Conservation (phyloP, 2,329 filamentous ascomycete species). For the Ophiostoma tasmaniense region DNA sequence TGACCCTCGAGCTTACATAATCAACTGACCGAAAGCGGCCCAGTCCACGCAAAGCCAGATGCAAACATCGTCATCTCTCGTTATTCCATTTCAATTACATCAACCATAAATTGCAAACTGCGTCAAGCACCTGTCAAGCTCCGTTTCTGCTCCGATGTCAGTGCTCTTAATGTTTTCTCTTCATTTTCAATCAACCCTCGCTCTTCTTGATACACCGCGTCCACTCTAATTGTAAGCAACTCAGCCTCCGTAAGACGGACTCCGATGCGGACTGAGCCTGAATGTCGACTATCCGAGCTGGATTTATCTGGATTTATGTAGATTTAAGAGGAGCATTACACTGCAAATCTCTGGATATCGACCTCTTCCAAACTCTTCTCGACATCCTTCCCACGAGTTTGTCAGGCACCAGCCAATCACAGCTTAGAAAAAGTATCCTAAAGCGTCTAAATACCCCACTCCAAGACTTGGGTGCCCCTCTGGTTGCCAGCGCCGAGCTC, state of each 20-base stretch:
- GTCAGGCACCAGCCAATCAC: constrained; percentile 4
- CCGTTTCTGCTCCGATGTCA: constrained; percentile 2
- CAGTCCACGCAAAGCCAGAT: not conserved
- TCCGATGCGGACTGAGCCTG: not conserved
- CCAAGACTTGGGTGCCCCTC: not conserved
- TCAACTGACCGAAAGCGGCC: not conserved
- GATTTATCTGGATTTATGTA: not conserved
- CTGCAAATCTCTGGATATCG: not conserved
- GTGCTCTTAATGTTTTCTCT: not conserved
- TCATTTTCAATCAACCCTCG: not conserved
- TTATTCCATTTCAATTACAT: not conserved
- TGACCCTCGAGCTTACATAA: not conserved
- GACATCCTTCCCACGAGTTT: not conserved
- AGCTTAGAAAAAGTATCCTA: not conserved
- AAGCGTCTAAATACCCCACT: not conserved
- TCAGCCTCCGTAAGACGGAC: not conserved
- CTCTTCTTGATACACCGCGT: not conserved
- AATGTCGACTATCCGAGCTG: not conserved
- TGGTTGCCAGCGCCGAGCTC: constrained; percentile 16
- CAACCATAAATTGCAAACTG: not conserved
- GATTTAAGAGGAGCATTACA: not conserved
- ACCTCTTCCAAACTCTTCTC: not conserved
- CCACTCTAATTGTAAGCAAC: not conserved
- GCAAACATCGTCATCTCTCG: not conserved
- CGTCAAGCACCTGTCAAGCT: not conserved